Conservation (phyloP, 768 basidiomycete species). For the Sporobolomyces roseus region DNA sequence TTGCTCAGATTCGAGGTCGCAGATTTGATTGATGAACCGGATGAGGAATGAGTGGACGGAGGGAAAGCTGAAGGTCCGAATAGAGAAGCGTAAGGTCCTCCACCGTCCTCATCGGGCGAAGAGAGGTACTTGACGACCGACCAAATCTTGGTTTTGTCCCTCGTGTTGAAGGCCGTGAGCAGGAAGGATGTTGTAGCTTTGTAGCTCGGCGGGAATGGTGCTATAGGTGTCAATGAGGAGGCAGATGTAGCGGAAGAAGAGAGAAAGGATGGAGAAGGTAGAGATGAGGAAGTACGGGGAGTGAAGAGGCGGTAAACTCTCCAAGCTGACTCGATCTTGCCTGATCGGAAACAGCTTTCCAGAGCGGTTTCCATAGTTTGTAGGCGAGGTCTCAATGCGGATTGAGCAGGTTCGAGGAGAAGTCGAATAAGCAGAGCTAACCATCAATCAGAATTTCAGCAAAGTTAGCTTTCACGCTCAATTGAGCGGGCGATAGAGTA, state of each 20-base stretch:
- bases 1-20: background rate
- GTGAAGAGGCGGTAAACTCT: background rate
- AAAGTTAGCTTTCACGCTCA: too few species aligned
- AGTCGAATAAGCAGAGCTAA: background rate
- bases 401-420: background rate
- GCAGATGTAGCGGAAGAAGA: background rate
- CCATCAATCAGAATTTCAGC: background rate
- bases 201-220: background rate
- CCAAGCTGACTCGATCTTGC: background rate
- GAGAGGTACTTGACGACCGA: slow-evolving; percentile 14
- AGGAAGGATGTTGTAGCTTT: slow-evolving; percentile 3
- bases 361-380: slow-evolving; percentile 5
- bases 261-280: background rate
- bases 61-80: slow-evolving; percentile 4
- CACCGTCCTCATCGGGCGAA: background rate
- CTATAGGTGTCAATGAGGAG: background rate
- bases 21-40: background rate
- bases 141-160: slow-evolving; percentile 24
- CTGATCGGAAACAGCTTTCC: background rate
- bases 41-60: background rate
- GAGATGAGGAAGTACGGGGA: background rate
- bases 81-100: background rate
- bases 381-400: background rate
- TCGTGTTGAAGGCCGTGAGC: background rate
- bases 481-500: too few species aligned